Evolutionary conservation across 129 eudicot genomes (phyloP), one percentile per base, ranked within the genome.

Genomic region (Ambrosia artemisiifolia): DNA sequence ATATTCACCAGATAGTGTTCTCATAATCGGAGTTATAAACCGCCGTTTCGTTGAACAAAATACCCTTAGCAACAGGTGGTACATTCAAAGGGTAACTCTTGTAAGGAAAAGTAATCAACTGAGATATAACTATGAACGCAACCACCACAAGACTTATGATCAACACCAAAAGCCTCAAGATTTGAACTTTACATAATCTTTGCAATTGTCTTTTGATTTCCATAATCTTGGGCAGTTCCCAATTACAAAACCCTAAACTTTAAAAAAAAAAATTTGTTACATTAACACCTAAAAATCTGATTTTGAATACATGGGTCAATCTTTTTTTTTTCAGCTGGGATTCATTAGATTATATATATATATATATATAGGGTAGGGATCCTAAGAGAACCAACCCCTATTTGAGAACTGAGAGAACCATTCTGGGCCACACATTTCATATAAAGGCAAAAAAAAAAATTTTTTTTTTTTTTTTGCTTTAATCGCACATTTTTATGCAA

Each of bases 151-250:
- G 24, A 13, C 67, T 80, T 65, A 69, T 55, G 63, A 71, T 13
- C 49, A 73, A 48, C 6, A 71, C 50, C 24, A 83, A 67, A 42
- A 88, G 65, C 71, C 72, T 81, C 47, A 59, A 76, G 70, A 80
- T 81, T 44, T 78, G 71, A 42, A 80, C 11, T 60, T 57, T 50
- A 67, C 84, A 71, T 67, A 80, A 71, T 47, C 77, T 85, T 66
- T 50, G 75, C 43, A 82, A 33, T 2, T 44, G 18, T 33, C 20
- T 18, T 30, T 34, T 36, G 7, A 53, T 60, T 71, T 76, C 86
- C 88, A 87, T 87, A 10, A 65, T 17, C 44, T 40, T 40, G 44
- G 44, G 11, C 44, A 40, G 44, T 40, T 40, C 44, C 11, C 44
- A 40, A 3, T 40, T 40, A 6, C 44, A 40, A 40, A 40, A 40